phyloP scores from a whole-genome alignment of 2,329 filamentous ascomycete genomes.

The Akanthomyces dipterigenus region DNA sequence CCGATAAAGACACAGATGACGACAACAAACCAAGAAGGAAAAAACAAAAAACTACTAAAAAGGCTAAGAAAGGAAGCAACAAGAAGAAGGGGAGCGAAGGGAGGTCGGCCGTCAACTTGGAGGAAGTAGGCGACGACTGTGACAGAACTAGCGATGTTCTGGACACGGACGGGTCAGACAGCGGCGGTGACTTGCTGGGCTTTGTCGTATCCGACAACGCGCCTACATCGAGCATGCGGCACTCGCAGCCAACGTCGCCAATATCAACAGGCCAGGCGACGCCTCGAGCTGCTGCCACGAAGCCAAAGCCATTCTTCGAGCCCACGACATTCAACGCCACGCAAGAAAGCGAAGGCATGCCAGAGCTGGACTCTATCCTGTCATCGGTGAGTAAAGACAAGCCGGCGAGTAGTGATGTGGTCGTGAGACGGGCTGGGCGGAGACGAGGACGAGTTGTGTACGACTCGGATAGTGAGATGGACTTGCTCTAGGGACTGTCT shows the following conservation, averaged over 20 bases:
- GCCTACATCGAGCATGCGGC: constrained; percentile 29
- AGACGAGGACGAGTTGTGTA: constrained; percentile 14
- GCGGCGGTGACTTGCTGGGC: constrained; percentile 44
- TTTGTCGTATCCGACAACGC: constrained; percentile 50
- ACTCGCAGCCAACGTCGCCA: constrained; percentile 24
- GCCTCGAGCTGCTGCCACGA: constrained; percentile 15
- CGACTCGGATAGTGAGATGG: constrained; percentile 16
- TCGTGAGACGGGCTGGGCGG: not conserved
- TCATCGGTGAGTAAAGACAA: not conserved
- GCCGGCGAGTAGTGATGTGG: not conserved
- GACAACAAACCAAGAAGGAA: constrained; percentile 18
- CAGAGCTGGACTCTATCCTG: constrained; percentile 25
- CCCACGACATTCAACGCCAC: constrained; percentile 32
- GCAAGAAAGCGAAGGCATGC: constrained; percentile 35
- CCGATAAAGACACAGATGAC: constrained; percentile 13
- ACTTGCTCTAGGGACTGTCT: not conserved
- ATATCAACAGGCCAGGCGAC: constrained; percentile 17
- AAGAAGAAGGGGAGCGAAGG: constrained; percentile 15
- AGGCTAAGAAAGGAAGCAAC: constrained; percentile 20
- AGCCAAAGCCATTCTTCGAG: constrained; percentile 31
- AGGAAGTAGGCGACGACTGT: constrained; percentile 47
- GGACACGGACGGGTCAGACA: constrained; percentile 41
- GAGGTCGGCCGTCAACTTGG: constrained; percentile 31
- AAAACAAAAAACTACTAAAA: constrained; percentile 16
- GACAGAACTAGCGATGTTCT: constrained; percentile 41